Evolutionary conservation across 1,284 basidiomycete species (phyloP), one percentile per base, ranked within the genome.

Genomic region (Austroboletus niveus): DNA sequence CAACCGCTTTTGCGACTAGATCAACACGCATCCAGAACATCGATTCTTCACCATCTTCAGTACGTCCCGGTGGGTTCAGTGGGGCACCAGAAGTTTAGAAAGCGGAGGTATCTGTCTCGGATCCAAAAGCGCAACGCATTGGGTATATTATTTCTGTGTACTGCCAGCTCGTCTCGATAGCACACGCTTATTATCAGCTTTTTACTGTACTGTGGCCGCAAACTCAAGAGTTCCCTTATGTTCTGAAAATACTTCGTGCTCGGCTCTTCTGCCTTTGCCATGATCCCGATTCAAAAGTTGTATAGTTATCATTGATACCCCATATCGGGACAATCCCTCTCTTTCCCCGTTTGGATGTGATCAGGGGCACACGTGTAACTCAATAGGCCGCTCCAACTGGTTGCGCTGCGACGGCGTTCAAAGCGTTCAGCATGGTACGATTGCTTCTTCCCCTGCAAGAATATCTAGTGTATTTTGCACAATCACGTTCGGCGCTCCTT

Each of bases 51-150:
- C 22, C 40, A 1, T 15, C 53, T 29, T 44, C 52, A 4, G 10
- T 38, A 3, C 57, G 45, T 14, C 53, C 66, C 1, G 47, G 56
- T 14, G 57, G 52, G n/a, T 47, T 69, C 38, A 60, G 45, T 32
- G 68, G 67, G 7, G 34, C 31, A 17, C 68, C 66, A 4, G 67
- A 65, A 40, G 30, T 71, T 14, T 70, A 36, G 54, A 29, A 40
- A 24, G 7, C 12, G 15, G 29, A 24, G 6, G 10, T 0, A 17
- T 3, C 49, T n/a, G 9, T 24, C 24, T 42, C 9, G 15, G 5
- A 34, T 7, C 46, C 7, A 3, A n/a, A 27, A n/a, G 22, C 27
- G 34, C 31, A 8, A 8, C 15, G 2, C 31, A 31, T 35, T 43
- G 6, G 3, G 41, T 42, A 24, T 41, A 29, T 3, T 9, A 27